Evolutionary conservation across 148 eudicot genomes (phyloP), one percentile per base, ranked within the genome.

Genomic region (Rhododendron simsii): DNA sequence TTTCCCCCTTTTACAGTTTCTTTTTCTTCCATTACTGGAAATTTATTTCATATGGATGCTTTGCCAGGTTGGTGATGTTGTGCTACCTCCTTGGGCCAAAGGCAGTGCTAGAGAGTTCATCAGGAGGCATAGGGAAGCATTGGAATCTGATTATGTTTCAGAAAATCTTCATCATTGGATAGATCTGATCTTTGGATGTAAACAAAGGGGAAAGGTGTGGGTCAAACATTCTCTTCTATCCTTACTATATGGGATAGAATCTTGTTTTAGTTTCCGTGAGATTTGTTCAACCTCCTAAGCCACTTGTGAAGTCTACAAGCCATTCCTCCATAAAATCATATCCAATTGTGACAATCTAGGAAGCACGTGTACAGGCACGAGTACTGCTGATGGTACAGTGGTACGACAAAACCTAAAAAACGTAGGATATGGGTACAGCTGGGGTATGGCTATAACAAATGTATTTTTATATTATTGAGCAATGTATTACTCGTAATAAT

Each of bases 121-220:
- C 88, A 92, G 90, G 89, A 93, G 90, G 92, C 98, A 97, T 85
- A 92, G 99, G 88, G 99, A 95, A 88, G 99, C 99, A 35, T 89
- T 97, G 88, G 99, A 97, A 87, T 94, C 94, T 86, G 99, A 97
- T 83, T 97, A 97, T 91, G 95, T 97, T 85, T 97, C 99, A 59
- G 95, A 95, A 87, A 93, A 95, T 90, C 93, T 97, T 80, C 99
- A 97, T 91, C 98, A 97, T 83, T 97, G 99, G 99, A 97, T 97
- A 83, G 99, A 97, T 91, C 95, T 97, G 87, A 97, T 97, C 71
- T 97, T 97, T 89, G 99, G 99, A 71, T 87, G 86, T 89, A 97
- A 93, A 91, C 99, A 97, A 88, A 91, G 98, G 88, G 99, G 99
- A 84, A 97, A 97, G 95, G 99, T 97, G 84, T 85, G 95, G 90